Percentiles rank a stretch among this genome's conserved stretches.
These are phyloP conservation scores for Sordariomycetes sp. DNA, from an alignment of 2,329 filamentous ascomycete species.

Conservation along the genomic window DNA sequence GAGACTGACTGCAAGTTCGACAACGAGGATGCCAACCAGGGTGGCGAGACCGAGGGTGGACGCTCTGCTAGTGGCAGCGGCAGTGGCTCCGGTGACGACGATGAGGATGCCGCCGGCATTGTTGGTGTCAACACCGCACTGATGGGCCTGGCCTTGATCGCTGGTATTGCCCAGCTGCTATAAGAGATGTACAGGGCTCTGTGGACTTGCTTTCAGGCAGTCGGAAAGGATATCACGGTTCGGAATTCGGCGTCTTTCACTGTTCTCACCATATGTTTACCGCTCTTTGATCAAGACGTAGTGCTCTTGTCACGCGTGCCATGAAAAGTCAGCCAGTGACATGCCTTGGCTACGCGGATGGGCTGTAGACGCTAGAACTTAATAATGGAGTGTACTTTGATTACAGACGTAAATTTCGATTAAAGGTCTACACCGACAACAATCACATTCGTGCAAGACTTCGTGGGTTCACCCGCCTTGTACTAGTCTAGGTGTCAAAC, in stretches of 20 bases:
- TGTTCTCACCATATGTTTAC: constrained; percentile 21
- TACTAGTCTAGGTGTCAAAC: no score
- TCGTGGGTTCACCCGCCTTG: no score
- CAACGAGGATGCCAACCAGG: constrained; percentile 43
- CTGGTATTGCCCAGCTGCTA: constrained; percentile 40
- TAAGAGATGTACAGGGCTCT: constrained; percentile 22
- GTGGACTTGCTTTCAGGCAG: background rate
- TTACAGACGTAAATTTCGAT: no score
- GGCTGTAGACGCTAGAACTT: constrained; percentile 29
- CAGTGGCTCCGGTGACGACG: constrained; percentile 12
- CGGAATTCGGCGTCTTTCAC: constrained; percentile 25
- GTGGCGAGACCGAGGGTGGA: constrained; percentile 19
- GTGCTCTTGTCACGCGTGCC: constrained; percentile 13
- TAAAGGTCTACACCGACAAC: no score
- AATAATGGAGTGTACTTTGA: constrained; percentile 31
- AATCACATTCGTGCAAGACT: no score
- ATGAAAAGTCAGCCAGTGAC: background rate
- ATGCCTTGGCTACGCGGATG: constrained; percentile 3
- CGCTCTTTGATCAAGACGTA: constrained; percentile 22
- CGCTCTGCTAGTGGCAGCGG: constrained; percentile 15
- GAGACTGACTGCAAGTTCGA: constrained; percentile 39
- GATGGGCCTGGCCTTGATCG: constrained; percentile 36
- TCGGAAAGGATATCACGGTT: constrained; percentile 15
- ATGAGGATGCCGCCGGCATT: constrained; percentile 32
- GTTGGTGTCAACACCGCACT: constrained; percentile 36